These are phyloP conservation scores for Claviceps monticola DNA, from an alignment of 2,329 filamentous ascomycete species.

Conservation along the genomic window DNA sequence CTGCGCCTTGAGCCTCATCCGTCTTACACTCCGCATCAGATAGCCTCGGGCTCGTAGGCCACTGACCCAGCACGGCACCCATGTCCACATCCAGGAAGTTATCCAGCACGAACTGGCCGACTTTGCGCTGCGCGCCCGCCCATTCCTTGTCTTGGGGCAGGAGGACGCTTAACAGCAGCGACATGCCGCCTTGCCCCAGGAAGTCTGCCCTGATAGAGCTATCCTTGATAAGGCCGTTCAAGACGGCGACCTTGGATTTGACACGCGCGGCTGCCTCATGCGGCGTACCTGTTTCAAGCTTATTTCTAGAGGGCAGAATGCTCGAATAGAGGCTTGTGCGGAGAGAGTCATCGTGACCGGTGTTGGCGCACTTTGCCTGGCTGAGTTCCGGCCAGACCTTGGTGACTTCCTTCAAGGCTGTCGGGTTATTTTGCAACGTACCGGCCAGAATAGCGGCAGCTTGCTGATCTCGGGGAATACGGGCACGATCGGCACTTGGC, in stretches of 20 bases:
- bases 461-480: constrained; percentile 30
- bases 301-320: constrained; percentile 19
- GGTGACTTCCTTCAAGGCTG: constrained; percentile 39
- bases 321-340: constrained; percentile 27
- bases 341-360: constrained; percentile 13
- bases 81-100: constrained; percentile 54
- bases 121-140: constrained; percentile 36
- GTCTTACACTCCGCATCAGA: constrained; percentile 23
- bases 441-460: constrained; percentile 45
- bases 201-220: constrained; percentile 40
- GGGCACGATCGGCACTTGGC: constrained; percentile 10
- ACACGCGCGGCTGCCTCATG: constrained; percentile 14
- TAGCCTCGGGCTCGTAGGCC: constrained; percentile 29
- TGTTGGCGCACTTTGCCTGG: constrained; percentile 22
- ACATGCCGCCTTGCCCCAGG: constrained; percentile 38
- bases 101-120: constrained; percentile 46
- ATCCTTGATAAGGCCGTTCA: constrained; percentile 44
- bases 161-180: constrained; percentile 38
- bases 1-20: constrained; percentile 19
- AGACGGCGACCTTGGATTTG: constrained; percentile 32
- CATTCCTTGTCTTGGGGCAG: constrained; percentile 32
- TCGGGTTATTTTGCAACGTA: constrained; percentile 51
- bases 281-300: constrained; percentile 9
- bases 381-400: constrained; percentile 31
- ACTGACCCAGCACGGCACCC: constrained; percentile 43